Evolutionary conservation across 2,329 filamentous ascomycete genomes (phyloP).

Genomic region (Pyrenochaeta sp.): DNA sequence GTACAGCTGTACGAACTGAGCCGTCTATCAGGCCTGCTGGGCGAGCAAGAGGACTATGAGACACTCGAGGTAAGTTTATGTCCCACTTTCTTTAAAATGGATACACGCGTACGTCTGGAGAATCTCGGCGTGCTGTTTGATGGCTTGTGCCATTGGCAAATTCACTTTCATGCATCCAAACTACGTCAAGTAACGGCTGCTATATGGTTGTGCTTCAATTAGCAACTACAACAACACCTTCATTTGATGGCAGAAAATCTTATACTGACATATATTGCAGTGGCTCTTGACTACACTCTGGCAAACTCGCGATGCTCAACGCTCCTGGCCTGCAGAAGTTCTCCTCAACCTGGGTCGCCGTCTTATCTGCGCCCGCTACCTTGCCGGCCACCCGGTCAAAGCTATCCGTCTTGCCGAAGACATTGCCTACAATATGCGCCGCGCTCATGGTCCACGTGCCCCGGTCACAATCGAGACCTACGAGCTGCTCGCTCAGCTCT

Average conservation of each 20-base stretch:
- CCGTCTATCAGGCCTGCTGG: constrained; percentile 53
- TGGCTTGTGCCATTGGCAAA: too few species aligned
- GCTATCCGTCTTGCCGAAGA: constrained; percentile 58
- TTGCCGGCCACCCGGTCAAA: constrained; percentile 55
- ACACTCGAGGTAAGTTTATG: constrained; percentile 40
- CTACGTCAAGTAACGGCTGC: too few species aligned
- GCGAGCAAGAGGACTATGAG: constrained; percentile 56
- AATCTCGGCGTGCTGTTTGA: too few species aligned
- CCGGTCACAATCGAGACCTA: constrained; percentile 60
- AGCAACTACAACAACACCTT: too few species aligned
- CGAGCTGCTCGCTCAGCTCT: constrained; percentile 60
- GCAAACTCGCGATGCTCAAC: constrained; percentile 23
- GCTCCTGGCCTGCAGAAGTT: constrained; percentile 47
- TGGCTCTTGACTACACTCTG: too few species aligned
- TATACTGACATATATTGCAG: background rate
- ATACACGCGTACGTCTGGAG: too few species aligned
- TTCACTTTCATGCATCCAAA: too few species aligned
- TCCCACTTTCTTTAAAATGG: too few species aligned
- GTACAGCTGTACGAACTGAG: constrained; percentile 54
- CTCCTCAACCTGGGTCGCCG: constrained; percentile 62
- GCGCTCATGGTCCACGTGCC: constrained; percentile 60
- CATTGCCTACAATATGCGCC: constrained; percentile 65
- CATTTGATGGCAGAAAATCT: too few species aligned
- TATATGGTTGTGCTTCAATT: too few species aligned
- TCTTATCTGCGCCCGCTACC: constrained; percentile 62